Conservation (phyloP, 2,329 filamentous ascomycete species). For the Clarireedia paspali region DNA sequence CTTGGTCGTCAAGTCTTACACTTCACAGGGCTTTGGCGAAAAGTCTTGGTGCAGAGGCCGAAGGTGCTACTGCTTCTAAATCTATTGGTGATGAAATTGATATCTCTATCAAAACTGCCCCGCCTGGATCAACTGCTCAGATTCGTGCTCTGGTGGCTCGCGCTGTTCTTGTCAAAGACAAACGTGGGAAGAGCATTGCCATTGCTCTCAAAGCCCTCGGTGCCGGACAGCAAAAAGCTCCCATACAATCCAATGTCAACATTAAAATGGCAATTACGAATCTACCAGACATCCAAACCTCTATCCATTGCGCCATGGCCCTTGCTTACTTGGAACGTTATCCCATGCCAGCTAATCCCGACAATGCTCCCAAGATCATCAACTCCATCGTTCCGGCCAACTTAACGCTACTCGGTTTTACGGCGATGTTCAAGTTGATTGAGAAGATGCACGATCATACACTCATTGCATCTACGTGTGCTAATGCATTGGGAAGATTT, state of each 20-base stretch:
- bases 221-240: conserved; percentile 28
- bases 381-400: conserved; percentile 39
- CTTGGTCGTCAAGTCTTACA: conserved; percentile 77
- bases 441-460: conserved; percentile 42
- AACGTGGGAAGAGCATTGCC: conserved; percentile 48
- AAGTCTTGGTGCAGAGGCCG: conserved; percentile 49
- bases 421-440: conserved; percentile 51
- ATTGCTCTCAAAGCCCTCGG: conserved; percentile 46
- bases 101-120: conserved; percentile 65
- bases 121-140: conserved; percentile 67
- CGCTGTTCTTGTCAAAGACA: conserved; percentile 47
- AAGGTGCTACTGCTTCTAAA: conserved; percentile 34
- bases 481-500: conserved; percentile 45
- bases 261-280: conserved; percentile 36
- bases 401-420: conserved; percentile 47
- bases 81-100: conserved; percentile 46
- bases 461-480: conserved; percentile 39
- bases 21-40: conserved; percentile 62
- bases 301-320: conserved; percentile 52
- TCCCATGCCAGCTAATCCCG: conserved; percentile 34
- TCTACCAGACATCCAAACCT: conserved; percentile 46
- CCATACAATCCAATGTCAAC: conserved; percentile 37
- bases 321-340: conserved; percentile 49
- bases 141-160: conserved; percentile 51
- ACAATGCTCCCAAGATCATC: conserved; percentile 40